These are phyloP conservation scores for Fistulinella cinereoalba DNA, from an alignment of 1,284 basidiomycete species.

Conservation along the genomic window DNA sequence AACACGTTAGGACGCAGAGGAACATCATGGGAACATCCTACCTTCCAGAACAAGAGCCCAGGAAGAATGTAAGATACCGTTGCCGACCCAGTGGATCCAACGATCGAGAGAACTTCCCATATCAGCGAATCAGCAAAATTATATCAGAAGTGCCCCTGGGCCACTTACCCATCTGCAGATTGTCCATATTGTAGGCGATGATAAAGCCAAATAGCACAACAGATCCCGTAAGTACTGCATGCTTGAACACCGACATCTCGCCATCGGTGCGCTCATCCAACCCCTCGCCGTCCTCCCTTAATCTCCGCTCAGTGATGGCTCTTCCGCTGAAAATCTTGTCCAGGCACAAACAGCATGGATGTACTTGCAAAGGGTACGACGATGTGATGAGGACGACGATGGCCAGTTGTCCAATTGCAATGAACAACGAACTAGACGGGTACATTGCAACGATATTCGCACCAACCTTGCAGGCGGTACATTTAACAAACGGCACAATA, in stretches of 20 bases:
- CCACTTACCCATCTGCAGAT: constrained; percentile 76
- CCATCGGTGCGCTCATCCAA: constrained; percentile 51
- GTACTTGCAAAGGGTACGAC: constrained; percentile 90
- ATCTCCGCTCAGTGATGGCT: constrained; percentile 31
- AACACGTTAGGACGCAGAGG: constrained; percentile 14
- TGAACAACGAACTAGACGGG: constrained; percentile 88
- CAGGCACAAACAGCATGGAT: constrained; percentile 90
- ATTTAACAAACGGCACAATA: constrained; percentile 5
- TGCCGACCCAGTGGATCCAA: constrained; percentile 95
- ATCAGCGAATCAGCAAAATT: constrained; percentile 14
- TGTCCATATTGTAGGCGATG: constrained; percentile 81
- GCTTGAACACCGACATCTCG: constrained; percentile 75
- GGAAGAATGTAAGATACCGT: constrained; percentile 98
- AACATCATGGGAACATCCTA: constrained; percentile 30
- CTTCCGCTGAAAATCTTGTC: constrained; percentile 79
- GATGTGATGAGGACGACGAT: constrained; percentile 90
- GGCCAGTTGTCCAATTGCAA: constrained; percentile 90
- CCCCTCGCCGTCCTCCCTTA: constrained; percentile 45
- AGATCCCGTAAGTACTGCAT: constrained; percentile 67
- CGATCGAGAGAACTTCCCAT: constrained; percentile 83
- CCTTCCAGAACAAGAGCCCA: constrained; percentile 83
- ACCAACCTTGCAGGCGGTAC: constrained; percentile 54
- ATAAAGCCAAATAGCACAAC: constrained; percentile 72
- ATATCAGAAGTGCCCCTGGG: constrained; percentile 4
- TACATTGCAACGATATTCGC: constrained; percentile 96